Base-by-base conservation (phyloP, 495 filamentous ascomycete species). In the Daldinia bambusicola region DNA sequence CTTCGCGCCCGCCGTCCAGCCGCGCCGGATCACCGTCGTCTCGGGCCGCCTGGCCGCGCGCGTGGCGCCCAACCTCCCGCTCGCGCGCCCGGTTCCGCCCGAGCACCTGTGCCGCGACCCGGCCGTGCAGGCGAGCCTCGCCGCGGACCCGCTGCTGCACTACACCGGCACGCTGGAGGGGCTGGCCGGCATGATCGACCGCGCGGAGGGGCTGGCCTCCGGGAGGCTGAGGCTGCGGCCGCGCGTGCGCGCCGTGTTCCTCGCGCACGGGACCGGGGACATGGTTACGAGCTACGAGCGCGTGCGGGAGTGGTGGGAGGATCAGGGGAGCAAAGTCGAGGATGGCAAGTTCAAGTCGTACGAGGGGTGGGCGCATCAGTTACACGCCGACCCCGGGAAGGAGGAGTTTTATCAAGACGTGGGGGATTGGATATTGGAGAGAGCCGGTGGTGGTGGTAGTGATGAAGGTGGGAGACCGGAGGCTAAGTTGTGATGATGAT, bases 111-210 rank as follows among this genome's bases (percentile, higher is more conserved):
- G 84, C 31, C 85, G 92, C 7, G 91, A 96, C 77, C 79, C 83
- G 41, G 81, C 74, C 20, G 87, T 92, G 32, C 80, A 82, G 37
- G 76, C 83, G 74, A 84, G 80, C 30, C 84, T 89, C 43, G 79
- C 72, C 20, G 85, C 83, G 20, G 93, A 97, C 77, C 70, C 80
- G 72, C 81, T 97, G 61, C 85, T 88, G 75, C 93, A 96, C 79
- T 83, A 92, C 74, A 92, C 86, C 0, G 94, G 93, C 12, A 97
- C 93, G 41, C 79, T 96, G 18, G 89, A 92, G 75, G 91, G 90
- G 1, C 73, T 96, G 32, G 82, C 89, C 2, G 89, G 87, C 0
- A 87, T 97, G 89, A 76, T 97, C 70, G 90, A 93, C 67, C 87
- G 94, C 36, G 86, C 85, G 16, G 79, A 75, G 9, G 79, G 77